A percentile compares a stretch with the other conserved stretches of the same genome.
These are phyloP conservation scores for Ustilago sp. DNA, from an alignment of 1,284 basidiomycete species.

Conservation along the genomic window DNA sequence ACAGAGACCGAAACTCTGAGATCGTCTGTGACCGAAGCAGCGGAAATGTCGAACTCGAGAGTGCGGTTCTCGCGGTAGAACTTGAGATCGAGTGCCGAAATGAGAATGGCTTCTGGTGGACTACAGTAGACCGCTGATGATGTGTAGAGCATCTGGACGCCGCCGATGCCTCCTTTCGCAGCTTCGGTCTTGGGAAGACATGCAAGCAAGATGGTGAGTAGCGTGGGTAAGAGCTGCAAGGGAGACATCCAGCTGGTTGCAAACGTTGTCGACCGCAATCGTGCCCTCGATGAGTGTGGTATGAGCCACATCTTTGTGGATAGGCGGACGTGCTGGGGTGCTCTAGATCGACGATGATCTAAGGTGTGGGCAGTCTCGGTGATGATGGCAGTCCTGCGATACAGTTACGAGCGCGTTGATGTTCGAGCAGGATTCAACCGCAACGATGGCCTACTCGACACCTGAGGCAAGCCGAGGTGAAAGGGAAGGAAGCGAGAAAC, in stretches of 20 bases:
- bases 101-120: conserved; percentile 60
- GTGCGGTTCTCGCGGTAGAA: conserved; percentile 63
- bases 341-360: neutral
- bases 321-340: neutral
- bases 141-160: conserved; percentile 52
- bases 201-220: conserved; percentile 13
- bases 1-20: conserved; percentile 50
- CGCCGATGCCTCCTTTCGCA: conserved; percentile 30
- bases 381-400: neutral
- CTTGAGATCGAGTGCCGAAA: conserved; percentile 57
- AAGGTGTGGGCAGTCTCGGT: neutral
- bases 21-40: conserved; percentile 57
- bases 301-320: conserved; percentile 11
- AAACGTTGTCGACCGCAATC: neutral
- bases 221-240: conserved; percentile 3
- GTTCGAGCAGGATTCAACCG: conserved; percentile 8
- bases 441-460: conserved; percentile 12
- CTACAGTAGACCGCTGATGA: conserved; percentile 66
- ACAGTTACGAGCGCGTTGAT: neutral
- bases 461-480: neutral
- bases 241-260: conserved; percentile 2
- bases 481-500: neutral
- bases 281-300: neutral
- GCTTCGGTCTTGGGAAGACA: conserved; percentile 6
- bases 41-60: conserved; percentile 64